Percentiles rank a stretch among this genome's conserved stretches.
These are phyloP conservation scores for Hibiscus trionum DNA, from an alignment of 345 rosid species.

Conservation along the genomic window DNA sequence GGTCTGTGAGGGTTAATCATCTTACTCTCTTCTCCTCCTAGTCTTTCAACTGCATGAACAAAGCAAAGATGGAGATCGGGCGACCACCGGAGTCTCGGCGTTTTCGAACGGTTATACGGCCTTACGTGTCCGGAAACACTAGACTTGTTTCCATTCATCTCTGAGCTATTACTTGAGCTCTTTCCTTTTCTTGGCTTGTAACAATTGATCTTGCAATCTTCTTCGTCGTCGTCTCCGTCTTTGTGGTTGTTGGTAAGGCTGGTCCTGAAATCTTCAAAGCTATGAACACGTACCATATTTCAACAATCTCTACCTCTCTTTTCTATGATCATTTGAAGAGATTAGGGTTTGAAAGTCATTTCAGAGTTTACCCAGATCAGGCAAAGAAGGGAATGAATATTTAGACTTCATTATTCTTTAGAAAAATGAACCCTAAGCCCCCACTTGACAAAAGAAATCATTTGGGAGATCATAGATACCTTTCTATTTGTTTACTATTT, in stretches of 20 bases:
- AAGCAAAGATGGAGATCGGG: slow-evolving; percentile 82
- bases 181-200: slow-evolving; percentile 12
- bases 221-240: slow-evolving; percentile 22
- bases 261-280: slow-evolving; percentile 31
- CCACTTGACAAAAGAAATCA: slow-evolving; percentile 15
- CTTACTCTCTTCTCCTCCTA: slow-evolving; percentile 87
- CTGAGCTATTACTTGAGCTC: slow-evolving; percentile 50
- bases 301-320: neutral
- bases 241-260: slow-evolving; percentile 12
- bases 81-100: slow-evolving; percentile 73
- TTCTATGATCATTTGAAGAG: neutral
- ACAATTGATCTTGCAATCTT: slow-evolving; percentile 22
- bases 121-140: slow-evolving; percentile 48
- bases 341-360: neutral
- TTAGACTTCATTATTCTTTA: slow-evolving; percentile 6
- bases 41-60: slow-evolving; percentile 63
- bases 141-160: slow-evolving; percentile 25
- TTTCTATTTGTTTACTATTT: neutral
- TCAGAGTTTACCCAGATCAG: neutral
- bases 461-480: slow-evolving; percentile 6
- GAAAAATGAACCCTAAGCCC: neutral
- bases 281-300: neutral
- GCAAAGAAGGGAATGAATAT: neutral
- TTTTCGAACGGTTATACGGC: slow-evolving; percentile 59
- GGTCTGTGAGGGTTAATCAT: neutral